Evolutionary conservation across 129 eudicot species (phyloP), one percentile per base, ranked within the genome.

Genomic region (sunflower (Helianthus annuus)): DNA sequence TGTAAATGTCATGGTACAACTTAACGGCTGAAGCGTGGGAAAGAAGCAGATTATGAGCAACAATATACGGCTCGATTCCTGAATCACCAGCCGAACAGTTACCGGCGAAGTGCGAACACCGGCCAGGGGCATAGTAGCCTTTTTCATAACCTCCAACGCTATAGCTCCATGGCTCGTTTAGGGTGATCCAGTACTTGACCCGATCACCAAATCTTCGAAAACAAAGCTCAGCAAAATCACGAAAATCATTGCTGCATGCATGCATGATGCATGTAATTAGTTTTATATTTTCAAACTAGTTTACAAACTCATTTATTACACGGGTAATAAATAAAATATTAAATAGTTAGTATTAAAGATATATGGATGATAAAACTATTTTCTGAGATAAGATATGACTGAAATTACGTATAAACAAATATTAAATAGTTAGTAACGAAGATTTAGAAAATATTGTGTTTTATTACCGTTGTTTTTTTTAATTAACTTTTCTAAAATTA

Each of bases 181-280:
- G 29, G 6, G 90, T 89, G 66, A 74, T 84, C 96, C 96, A 89
- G 52, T 70, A 45, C 80, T 87, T 90, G 61, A 90, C 96, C 27
- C 86, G 70, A 61, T 84, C 88, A 11, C 90, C 96, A 71, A 84
- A 90, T 63, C 72, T 73, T 57, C 79, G 70, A 70, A 79, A 89
- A 70, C 91, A 89, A 11, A 89, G 80, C 64, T 89, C 91, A 40
- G 85, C 88, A 58, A 61, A 89, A 64, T 86, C 89, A n/a, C 74
- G 69, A 73, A 78, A 89, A 73, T 89, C 92, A 15, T 84, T 36
- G 48, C 92, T 89, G 85, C 66, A 53, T 22, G 16, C 14, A 59
- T 6, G 66, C 16, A n/a, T n/a, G 19, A 19, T 19, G 22, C 22
- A 0, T 19, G 0, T 19, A 19, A 19, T 19, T 19, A 19, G 22